phyloP scores from a whole-genome alignment of 2,329 filamentous ascomycete genomes.

The Trichoderma afroharzianum region DNA sequence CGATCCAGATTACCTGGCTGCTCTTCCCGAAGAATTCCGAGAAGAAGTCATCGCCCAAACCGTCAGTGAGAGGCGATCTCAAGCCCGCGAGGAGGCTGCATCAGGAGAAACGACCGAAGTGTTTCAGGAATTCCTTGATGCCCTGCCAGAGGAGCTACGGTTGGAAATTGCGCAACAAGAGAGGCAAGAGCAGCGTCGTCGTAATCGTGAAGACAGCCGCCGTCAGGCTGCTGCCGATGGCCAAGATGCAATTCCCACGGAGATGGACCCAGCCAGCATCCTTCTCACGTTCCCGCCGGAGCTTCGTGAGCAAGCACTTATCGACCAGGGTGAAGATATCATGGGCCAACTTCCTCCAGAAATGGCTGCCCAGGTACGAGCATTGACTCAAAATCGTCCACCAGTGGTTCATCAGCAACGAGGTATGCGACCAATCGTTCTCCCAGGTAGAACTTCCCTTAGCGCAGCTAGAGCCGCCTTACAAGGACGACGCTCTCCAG shows the following conservation, averaged over 20 bases:
- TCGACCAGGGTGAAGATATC: slow-evolving; percentile 88
- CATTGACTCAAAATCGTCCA: slow-evolving; percentile 49
- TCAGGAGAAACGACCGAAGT: slow-evolving; percentile 77
- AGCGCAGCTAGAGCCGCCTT: slow-evolving; percentile 23
- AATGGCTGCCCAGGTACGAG: slow-evolving; percentile 80
- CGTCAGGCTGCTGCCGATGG: slow-evolving; percentile 59
- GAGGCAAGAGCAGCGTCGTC: slow-evolving; percentile 79
- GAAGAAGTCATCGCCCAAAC: slow-evolving; percentile 95
- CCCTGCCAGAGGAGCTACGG: slow-evolving; percentile 84
- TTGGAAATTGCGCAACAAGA: slow-evolving; percentile 90
- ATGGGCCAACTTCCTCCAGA: slow-evolving; percentile 81
- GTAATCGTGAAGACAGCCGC: slow-evolving; percentile 77
- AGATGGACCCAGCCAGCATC: slow-evolving; percentile 93
- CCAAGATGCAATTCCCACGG: slow-evolving; percentile 52
- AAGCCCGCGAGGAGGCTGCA: slow-evolving; percentile 65
- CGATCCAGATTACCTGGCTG: slow-evolving; percentile 89
- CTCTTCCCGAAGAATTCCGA: slow-evolving; percentile 93
- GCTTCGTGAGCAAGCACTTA: slow-evolving; percentile 79
- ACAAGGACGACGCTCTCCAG: slow-evolving; percentile 27
- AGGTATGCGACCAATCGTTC: slow-evolving; percentile 29
- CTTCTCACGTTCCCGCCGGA: slow-evolving; percentile 82
- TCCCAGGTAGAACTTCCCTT: slow-evolving; percentile 31
- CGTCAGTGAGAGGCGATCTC: slow-evolving; percentile 74
- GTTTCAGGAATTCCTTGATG: slow-evolving; percentile 90
- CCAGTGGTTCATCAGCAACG: slow-evolving; percentile 28